Base-by-base conservation (phyloP, 129 eudicot genomes). In the Saussurea involucrata region DNA sequence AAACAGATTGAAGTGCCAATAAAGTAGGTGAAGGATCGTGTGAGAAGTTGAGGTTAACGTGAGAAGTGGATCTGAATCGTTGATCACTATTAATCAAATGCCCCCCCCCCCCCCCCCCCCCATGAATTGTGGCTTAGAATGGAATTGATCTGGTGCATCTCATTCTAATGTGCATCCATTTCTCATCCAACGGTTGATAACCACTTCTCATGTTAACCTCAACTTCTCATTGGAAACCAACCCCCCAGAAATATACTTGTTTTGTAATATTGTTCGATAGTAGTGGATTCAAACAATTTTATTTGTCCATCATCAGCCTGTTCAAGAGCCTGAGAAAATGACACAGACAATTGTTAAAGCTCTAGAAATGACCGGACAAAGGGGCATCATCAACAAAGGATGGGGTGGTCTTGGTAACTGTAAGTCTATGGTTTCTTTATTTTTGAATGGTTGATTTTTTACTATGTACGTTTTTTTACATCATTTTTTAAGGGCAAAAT, bases 281-380 rank as follows among this genome's bases (percentile, higher is more conserved):
- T 21, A 53, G 67, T 5, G 15, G 40, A 11, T 36, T 24, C 9
- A 34, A 57, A 44, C 57, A 37, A 37, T n/a, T 37, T 66, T 32
- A 36, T 68, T 20, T 58, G 22, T 63, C 79, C 29, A 49, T 70
- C 81, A 42, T 73, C 92, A 95, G 99, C 99, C 97, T 73, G 97
- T 95, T 78, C 93, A 92, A 85, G 97, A 92, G 76, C 97, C 99
- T 9, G 83, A 88, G 86, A 90, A 90, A 81, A 95, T 92, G 96
- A 95, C 99, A 17, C 75, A 92, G 75, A 90, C 87, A 65, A 95
- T 95, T 77, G 96, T 95, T 42, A 80, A 89, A 86, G 99, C 85
- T 77, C 81, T 82, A 31, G 85, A 82, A 82, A 82, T 70, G 65
- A 82, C 85, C 1, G 82, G 85, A 63, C 85, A 82, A 82, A 76